These are phyloP conservation scores for Cymbopogon flexuosus DNA, from an alignment of 202 grass and related monocot genomes.

Conservation along the genomic window DNA sequence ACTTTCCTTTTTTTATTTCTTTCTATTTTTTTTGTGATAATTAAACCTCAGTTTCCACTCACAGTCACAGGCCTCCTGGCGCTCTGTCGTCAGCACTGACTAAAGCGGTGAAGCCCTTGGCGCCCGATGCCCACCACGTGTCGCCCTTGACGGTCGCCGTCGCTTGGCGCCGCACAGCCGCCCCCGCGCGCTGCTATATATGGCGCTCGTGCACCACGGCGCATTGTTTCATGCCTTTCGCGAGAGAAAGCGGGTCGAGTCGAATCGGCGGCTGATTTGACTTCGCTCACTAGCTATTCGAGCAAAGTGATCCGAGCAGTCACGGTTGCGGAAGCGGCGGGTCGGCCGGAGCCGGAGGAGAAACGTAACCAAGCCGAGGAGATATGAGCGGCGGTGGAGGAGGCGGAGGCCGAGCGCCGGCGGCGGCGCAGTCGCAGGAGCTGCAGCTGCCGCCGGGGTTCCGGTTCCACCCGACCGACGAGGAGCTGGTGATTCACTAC, in stretches of 20 bases:
- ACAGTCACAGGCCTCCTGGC: slow-evolving; percentile 41
- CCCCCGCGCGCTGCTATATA: slow-evolving; percentile 37
- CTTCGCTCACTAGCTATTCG: not conserved
- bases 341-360: not conserved
- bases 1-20: too few relatives aligned
- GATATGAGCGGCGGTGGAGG: slow-evolving; percentile 33
- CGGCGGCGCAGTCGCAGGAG: slow-evolving; percentile 2
- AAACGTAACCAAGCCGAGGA: too few relatives aligned
- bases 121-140: slow-evolving; percentile 35
- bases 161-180: not conserved
- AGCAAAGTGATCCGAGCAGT: not conserved
- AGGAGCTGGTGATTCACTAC: slow-evolving; percentile 79
- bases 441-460: slow-evolving; percentile 86
- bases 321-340: not conserved
- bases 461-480: slow-evolving; percentile 85
- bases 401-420: not conserved
- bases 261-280: not conserved
- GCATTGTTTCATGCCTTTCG: slow-evolving; percentile 43
- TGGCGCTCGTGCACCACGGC: slow-evolving; percentile 16
- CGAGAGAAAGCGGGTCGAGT: too few relatives aligned
- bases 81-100: slow-evolving; percentile 55
- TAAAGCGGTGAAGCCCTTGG: not conserved
- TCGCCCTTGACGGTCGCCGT: not conserved
- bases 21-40: too few relatives aligned
- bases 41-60: slow-evolving; percentile 14